Base-by-base conservation (phyloP, 306 rosid species). In the Acacia crassicarpa region DNA sequence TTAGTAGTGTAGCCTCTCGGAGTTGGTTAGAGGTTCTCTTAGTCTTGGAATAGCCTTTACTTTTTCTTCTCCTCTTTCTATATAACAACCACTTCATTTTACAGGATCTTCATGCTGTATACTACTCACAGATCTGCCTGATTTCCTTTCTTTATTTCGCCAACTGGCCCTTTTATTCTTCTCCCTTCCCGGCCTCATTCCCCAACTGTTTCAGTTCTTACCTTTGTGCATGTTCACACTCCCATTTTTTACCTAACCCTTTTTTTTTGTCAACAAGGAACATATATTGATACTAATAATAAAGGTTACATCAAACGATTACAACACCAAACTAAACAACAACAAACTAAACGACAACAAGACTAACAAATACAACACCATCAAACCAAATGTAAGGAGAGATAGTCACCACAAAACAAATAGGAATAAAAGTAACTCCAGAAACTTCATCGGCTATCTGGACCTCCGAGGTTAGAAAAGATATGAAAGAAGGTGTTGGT, bases 21-120 rank as follows among this genome's bases (percentile, higher is more conserved):
- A 51, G 45, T 79, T 81, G 78, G 65, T 79, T 38, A 6, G 74
- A 67, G 33, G 68, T 79, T 74, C 71, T 22, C 12, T 81, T 4
- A 48, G 41, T 38, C 41, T 48, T 63, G 10, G 41, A 30, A 30
- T 63, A 63, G 41, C 35, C 68, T 62, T 63, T 25, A 20, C 53
- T 11, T 40, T 43, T 58, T 8, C 13, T 10, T 41, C 11, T 10
- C 9, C 65, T 16, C 65, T 33, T 30, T 53, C 1, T 6, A 38
- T 6, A 38, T 5, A 38, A 38, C 41, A 5, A 38, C 41, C 0
- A 45, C 59, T 13, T 51, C 75, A 40, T 74, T 16, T 67, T 48
- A 20, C 78, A 58, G 61, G 33, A 61, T 69, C 61, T 62, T 30
- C 32, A 30, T 43, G 56, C 14, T 16, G 3, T 33, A 48, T 74